Evolutionary conservation across 371 early-diverging fungal species (phyloP).

Genomic region (Actinomortierella ambigua): DNA sequence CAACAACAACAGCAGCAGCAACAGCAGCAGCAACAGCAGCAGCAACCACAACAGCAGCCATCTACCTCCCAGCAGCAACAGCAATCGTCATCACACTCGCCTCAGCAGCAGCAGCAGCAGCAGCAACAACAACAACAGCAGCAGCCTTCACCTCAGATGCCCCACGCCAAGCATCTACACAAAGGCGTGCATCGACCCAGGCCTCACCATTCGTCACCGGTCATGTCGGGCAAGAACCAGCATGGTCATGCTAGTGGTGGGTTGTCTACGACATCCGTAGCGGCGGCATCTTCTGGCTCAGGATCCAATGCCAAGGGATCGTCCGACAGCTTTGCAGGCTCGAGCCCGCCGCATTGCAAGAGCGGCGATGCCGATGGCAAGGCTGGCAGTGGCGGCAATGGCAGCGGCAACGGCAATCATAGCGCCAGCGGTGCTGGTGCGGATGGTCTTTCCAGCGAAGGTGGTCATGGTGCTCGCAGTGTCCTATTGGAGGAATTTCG

Average conservation of each 20-base stretch:
- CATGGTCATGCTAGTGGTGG: too few relatives aligned
- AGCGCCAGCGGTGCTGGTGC: conserved; percentile 14
- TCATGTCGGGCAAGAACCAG: too few relatives aligned
- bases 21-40: conserved; percentile 26
- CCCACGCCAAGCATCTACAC: conserved; percentile 5
- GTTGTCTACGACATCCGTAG: too few relatives aligned
- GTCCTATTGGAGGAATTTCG: conserved; percentile 92
- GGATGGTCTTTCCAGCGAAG: conserved; percentile 37
- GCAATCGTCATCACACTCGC: conserved; percentile 21
- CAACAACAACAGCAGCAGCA: conserved; percentile 28
- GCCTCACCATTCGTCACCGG: conserved; percentile 5
- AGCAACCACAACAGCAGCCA: conserved; percentile 10
- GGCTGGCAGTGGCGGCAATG: conserved; percentile 7
- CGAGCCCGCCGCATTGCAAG: too few relatives aligned
- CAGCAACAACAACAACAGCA: conserved; percentile 33
- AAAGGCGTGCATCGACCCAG: conserved; percentile 16
- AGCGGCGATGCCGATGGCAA: conserved; percentile 13
- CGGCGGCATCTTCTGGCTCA: too few relatives aligned
- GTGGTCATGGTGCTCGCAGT: conserved; percentile 73
- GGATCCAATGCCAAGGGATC: too few relatives aligned
- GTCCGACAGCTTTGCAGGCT: too few relatives aligned
- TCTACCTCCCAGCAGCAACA: neutral
- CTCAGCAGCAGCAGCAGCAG: conserved; percentile 21
- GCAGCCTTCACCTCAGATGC: conserved; percentile 1
- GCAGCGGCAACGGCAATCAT: conserved; percentile 10